Conservation (phyloP, 2,329 filamentous ascomycete genomes). For the Paramyrothecium sp. region DNA sequence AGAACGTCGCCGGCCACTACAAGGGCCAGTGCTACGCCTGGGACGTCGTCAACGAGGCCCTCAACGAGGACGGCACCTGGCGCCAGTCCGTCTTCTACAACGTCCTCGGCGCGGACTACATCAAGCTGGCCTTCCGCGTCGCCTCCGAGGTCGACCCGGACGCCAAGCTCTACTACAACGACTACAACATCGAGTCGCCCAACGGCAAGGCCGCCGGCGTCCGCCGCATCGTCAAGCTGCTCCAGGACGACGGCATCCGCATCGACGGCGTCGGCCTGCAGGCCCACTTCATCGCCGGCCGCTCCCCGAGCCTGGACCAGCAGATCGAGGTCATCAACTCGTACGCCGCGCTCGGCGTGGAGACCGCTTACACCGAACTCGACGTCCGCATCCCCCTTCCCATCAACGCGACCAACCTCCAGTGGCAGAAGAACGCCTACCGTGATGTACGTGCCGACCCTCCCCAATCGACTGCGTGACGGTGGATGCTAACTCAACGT, state of each 20-base stretch:
- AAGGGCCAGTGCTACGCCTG: constrained; percentile 2
- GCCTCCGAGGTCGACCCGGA: constrained; percentile 45
- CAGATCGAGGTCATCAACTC: constrained; percentile 38
- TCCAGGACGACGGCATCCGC: constrained; percentile 36
- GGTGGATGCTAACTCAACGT: not conserved
- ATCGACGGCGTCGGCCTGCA: constrained; percentile 55
- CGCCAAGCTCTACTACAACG: constrained; percentile 32
- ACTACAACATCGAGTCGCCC: constrained; percentile 48
- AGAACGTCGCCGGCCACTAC: constrained; percentile 1
- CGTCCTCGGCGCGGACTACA: constrained; percentile 49
- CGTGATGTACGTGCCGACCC: constrained; percentile 13
- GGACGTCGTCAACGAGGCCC: constrained; percentile 36
- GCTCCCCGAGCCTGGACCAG: constrained; percentile 35
- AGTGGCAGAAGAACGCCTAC: constrained; percentile 26
- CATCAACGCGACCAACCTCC: constrained; percentile 22
- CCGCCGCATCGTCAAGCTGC: constrained; percentile 29
- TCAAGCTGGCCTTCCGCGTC: constrained; percentile 49
- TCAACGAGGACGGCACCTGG: constrained; percentile 53
- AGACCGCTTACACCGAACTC: constrained; percentile 54
- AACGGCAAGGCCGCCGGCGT: constrained; percentile 33
- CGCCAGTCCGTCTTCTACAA: constrained; percentile 47
- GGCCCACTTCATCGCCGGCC: constrained; percentile 45
- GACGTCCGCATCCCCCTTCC: constrained; percentile 43
- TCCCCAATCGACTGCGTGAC: too few relatives aligned
- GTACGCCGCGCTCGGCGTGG: constrained; percentile 43